These are phyloP conservation scores for Cladophialophora exuberans DNA, from an alignment of 2,329 filamentous ascomycete genomes.

Conservation along the genomic window DNA sequence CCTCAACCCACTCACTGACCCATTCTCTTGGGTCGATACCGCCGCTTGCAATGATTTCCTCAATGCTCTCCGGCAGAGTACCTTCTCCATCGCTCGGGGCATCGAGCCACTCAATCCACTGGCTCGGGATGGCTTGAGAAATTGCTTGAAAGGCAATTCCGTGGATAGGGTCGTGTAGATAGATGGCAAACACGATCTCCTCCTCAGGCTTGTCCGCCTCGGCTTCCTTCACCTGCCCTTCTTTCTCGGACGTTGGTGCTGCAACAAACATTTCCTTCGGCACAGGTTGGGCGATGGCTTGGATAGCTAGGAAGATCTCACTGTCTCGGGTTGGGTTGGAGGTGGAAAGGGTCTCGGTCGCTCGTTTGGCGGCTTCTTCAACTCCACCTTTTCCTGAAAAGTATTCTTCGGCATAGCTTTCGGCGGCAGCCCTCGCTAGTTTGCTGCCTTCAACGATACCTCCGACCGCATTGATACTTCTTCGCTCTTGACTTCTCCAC, in stretches of 20 bases:
- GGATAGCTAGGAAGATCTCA: constrained; percentile 93
- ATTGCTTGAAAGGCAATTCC: constrained; percentile 83
- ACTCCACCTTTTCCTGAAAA: constrained; percentile 77
- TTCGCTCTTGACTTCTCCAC: constrained; percentile 74
- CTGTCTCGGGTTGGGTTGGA: constrained; percentile 88
- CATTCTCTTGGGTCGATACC: constrained; percentile 92
- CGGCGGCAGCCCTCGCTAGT: constrained; percentile 84
- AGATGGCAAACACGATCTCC: constrained; percentile 75
- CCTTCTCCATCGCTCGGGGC: constrained; percentile 57
- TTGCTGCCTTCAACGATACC: constrained; percentile 87
- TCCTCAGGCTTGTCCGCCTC: constrained; percentile 51
- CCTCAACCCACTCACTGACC: constrained; percentile 97
- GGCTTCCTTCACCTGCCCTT: constrained; percentile 32
- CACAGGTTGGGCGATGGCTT: constrained; percentile 72
- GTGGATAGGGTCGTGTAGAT: constrained; percentile 84
- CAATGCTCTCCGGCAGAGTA: constrained; percentile 78
- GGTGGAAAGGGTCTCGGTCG: constrained; percentile 77
- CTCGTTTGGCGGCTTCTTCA: constrained; percentile 76
- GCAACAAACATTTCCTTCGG: constrained; percentile 69
- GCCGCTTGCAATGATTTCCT: constrained; percentile 74
- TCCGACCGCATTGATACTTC: constrained; percentile 78
- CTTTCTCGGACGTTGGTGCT: constrained; percentile 50
- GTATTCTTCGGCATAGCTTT: constrained; percentile 84
- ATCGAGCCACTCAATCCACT: constrained; percentile 92
- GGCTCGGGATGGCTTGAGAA: constrained; percentile 79